Evolutionary conservation across 306 rosid genomes (phyloP).

Genomic region (Vigna angularis): DNA sequence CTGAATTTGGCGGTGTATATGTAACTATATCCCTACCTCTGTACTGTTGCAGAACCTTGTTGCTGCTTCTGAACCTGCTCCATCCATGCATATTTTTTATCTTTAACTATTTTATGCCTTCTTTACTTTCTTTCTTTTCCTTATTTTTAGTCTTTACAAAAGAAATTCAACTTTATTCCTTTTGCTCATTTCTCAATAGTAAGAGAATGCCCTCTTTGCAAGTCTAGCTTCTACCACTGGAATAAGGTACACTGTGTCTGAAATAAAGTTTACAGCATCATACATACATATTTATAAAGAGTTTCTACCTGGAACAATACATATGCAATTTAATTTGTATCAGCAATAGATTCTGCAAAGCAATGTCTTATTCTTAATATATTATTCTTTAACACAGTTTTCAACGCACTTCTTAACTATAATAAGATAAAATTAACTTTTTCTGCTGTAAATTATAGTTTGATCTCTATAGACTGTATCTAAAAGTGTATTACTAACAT

Average conservation of each 20-base stretch:
- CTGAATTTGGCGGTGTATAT: slow-evolving; percentile 47
- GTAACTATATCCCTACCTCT: slow-evolving; percentile 45
- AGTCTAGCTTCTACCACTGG: too few relatives aligned
- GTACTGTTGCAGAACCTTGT: slow-evolving; percentile 30
- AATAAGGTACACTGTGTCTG: not conserved
- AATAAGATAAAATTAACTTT: not conserved
- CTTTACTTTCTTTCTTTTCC: not conserved
- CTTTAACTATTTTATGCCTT: not conserved
- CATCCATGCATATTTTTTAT: too few relatives aligned
- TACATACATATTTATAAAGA: not conserved
- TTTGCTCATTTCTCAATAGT: not conserved
- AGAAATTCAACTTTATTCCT: slow-evolving; percentile 38
- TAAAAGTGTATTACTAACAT: too few relatives aligned
- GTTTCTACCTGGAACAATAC: not conserved
- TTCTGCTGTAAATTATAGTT: too few relatives aligned
- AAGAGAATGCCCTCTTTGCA: not conserved
- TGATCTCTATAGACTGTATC: too few relatives aligned
- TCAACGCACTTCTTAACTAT: not conserved
- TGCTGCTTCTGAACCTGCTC: not conserved
- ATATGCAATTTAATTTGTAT: not conserved
- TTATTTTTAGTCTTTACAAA: not conserved
- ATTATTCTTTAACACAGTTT: not conserved
- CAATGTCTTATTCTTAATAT: not conserved
- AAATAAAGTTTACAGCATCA: not conserved
- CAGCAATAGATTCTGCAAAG: not conserved